These are phyloP conservation scores for Plasmodium vinckei DNA, from an alignment of 169 alveolate genomes.

Conservation along the genomic window DNA sequence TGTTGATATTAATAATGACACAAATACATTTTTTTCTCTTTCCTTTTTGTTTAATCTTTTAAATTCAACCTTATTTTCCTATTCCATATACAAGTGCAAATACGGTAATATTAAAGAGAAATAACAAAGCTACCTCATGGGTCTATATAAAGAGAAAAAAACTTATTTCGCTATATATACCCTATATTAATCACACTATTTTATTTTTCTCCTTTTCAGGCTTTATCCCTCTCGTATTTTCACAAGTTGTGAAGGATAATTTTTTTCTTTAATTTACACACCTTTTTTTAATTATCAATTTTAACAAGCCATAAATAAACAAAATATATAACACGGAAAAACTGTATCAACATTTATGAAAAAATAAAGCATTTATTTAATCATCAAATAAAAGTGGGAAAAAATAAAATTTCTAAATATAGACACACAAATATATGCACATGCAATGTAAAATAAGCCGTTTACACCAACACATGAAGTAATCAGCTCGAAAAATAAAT, in stretches of 20 bases:
- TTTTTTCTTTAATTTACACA: slow-evolving; percentile 29
- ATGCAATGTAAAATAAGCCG: too few relatives aligned
- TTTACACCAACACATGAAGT: too few relatives aligned
- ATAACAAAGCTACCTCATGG: background rate
- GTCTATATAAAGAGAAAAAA: background rate
- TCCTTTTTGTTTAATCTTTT: slow-evolving; percentile 36
- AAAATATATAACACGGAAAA: too few relatives aligned
- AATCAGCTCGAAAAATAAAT: too few relatives aligned
- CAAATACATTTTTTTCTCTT: background rate
- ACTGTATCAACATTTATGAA: too few relatives aligned
- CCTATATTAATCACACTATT: background rate
- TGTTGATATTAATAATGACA: background rate
- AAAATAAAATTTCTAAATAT: too few relatives aligned
- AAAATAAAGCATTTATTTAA: too few relatives aligned
- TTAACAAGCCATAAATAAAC: too few relatives aligned
- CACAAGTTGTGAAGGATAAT: slow-evolving; percentile 62
- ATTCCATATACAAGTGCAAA: slow-evolving; percentile 57
- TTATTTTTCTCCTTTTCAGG: slow-evolving; percentile 20
- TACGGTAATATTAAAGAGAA: slow-evolving; percentile 26
- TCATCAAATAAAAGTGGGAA: too few relatives aligned
- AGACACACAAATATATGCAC: too few relatives aligned
- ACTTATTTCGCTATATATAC: background rate
- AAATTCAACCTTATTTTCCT: slow-evolving; percentile 30
- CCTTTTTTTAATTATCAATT: background rate
- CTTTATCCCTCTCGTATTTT: slow-evolving; percentile 37